A percentile compares a stretch with the other conserved stretches of the same genome.
Conservation (phyloP, 176 grass and related monocot genomes). For the Neostapfia colusana region DNA sequence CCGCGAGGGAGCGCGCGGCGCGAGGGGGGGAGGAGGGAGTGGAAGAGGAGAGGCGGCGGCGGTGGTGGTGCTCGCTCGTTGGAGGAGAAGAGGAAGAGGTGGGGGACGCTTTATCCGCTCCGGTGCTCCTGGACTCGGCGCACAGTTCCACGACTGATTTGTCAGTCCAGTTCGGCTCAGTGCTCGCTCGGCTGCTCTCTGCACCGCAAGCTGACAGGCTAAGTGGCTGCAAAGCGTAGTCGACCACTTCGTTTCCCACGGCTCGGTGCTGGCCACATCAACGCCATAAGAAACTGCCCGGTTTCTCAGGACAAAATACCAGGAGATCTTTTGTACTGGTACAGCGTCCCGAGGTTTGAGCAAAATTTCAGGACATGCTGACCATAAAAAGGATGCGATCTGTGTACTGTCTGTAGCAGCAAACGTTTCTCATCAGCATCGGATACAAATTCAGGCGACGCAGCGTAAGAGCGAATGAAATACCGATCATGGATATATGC, state of each 20-base stretch:
- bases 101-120: slow-evolving; percentile 54
- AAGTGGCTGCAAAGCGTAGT: neutral
- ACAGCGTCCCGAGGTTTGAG: too few relatives aligned
- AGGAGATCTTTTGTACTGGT: neutral
- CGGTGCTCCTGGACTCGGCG: slow-evolving; percentile 29
- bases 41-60: neutral
- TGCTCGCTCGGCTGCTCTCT: too few relatives aligned
- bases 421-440: neutral
- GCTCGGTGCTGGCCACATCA: slow-evolving; percentile 22
- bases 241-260: slow-evolving; percentile 24
- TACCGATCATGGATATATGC: neutral
- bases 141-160: neutral
- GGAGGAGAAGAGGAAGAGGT: slow-evolving; percentile 20
- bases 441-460: neutral
- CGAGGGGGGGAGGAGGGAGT: neutral
- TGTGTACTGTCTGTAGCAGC: neutral
- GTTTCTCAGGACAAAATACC: neutral
- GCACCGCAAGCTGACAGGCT: neutral
- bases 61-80: slow-evolving; percentile 24
- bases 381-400: neutral
- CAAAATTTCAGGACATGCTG: neutral
- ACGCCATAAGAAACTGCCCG: neutral
- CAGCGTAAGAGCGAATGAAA: neutral
- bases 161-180: neutral
- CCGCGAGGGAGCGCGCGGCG: neutral